Conservation (phyloP, 2,329 filamentous ascomycete genomes). For the Parafenestella ontariensis region DNA sequence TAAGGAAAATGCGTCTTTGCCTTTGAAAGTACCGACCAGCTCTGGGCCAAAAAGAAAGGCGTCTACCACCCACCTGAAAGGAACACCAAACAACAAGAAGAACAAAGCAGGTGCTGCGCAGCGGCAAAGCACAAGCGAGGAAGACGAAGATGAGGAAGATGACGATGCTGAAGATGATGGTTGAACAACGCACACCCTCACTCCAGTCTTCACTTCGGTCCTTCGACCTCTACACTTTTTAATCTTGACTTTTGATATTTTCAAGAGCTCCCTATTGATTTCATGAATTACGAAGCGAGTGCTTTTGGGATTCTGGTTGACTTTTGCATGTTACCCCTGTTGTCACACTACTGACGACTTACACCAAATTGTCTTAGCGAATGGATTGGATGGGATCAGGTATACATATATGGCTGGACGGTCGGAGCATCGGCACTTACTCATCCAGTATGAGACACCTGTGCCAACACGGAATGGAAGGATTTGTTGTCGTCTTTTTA, state of each 20-base stretch:
- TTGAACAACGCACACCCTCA: conserved; percentile 17
- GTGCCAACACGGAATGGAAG: conserved; percentile 1
- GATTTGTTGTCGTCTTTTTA: conserved; percentile 13
- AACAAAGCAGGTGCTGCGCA: conserved; percentile 52
- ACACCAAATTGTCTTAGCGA: conserved; percentile 45
- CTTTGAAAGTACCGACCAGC: conserved; percentile 29
- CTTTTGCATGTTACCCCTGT: conserved; percentile 42
- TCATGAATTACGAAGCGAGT: conserved; percentile 50
- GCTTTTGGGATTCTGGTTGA: conserved; percentile 38
- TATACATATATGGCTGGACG: conserved; percentile 32
- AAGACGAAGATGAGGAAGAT: conserved; percentile 59
- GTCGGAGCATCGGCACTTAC: conserved; percentile 26
- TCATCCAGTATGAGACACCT: conserved; percentile 5
- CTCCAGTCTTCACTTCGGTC: conserved; percentile 6
- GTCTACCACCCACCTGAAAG: conserved; percentile 39
- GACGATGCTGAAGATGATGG: conserved; percentile 60
- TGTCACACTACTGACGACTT: conserved; percentile 30
- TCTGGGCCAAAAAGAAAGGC: conserved; percentile 44
- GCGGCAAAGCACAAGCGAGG: conserved; percentile 58
- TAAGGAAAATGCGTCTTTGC: conserved; percentile 48
- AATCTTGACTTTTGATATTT: conserved; percentile 27
- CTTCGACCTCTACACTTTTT: conserved; percentile 25
- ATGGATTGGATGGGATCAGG: conserved; percentile 22
- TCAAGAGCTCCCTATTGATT: conserved; percentile 31
- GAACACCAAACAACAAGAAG: conserved; percentile 55